These are phyloP conservation scores for Stemphylium vesicarium DNA, from an alignment of 2,329 filamentous ascomycete species.

Conservation along the genomic window DNA sequence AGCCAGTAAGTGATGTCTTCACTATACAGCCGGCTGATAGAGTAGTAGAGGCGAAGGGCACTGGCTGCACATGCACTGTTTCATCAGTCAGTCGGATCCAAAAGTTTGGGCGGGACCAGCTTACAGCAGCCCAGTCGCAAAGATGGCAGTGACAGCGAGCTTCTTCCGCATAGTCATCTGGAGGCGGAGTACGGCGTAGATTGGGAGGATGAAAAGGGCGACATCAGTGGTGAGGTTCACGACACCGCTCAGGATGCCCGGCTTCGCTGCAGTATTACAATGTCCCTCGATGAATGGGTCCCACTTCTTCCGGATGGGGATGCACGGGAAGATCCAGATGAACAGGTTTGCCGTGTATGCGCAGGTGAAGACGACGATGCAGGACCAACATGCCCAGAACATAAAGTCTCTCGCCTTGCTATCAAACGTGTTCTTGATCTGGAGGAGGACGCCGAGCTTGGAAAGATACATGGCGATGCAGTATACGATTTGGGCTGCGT, in stretches of 20 bases:
- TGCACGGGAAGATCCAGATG: slow-evolving; percentile 15
- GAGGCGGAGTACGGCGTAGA: not conserved
- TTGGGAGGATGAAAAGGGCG: not conserved
- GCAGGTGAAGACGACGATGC: slow-evolving; percentile 14
- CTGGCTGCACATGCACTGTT: slow-evolving; percentile 6
- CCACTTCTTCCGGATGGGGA: slow-evolving; percentile 26
- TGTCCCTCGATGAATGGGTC: slow-evolving; percentile 18
- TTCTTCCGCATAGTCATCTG: not conserved
- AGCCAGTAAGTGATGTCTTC: slow-evolving; percentile 23
- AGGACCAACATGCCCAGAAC: slow-evolving; percentile 23
- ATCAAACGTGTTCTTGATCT: slow-evolving; percentile 22
- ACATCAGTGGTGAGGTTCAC: slow-evolving; percentile 19
- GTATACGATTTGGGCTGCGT: slow-evolving; percentile 22
- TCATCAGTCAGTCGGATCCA: not conserved
- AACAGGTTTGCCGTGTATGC: slow-evolving; percentile 14
- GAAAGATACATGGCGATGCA: slow-evolving; percentile 18
- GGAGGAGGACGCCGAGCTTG: slow-evolving; percentile 22
- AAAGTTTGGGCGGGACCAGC: not conserved
- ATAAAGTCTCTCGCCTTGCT: slow-evolving; percentile 7
- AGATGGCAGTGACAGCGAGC: slow-evolving; percentile 14
- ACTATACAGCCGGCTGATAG: not conserved
- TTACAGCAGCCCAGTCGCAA: not conserved
- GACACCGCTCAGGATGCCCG: slow-evolving; percentile 16
- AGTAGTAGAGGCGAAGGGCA: slow-evolving; percentile 8
- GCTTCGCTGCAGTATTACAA: slow-evolving; percentile 21